Conservation (phyloP, 116 monocot genomes). For the Iris pallida region DNA sequence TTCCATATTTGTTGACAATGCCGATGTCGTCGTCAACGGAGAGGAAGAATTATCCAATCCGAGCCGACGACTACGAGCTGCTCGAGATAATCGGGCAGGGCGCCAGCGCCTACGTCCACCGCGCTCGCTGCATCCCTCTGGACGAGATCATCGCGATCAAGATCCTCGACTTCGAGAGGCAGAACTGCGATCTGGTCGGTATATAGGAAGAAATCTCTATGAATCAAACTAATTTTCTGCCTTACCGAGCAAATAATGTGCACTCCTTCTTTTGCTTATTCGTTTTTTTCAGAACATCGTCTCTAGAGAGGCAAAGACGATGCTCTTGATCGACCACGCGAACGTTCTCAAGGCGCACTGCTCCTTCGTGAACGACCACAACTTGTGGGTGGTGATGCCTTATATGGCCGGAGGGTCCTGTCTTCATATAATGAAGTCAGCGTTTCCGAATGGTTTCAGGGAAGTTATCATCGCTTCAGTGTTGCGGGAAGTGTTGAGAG, state of each 20-base stretch:
- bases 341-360: conserved; percentile 90
- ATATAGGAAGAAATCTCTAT: not conserved
- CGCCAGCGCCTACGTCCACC: conserved; percentile 59
- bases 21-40: conserved; percentile 18
- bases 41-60: conserved; percentile 68
- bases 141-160: conserved; percentile 80
- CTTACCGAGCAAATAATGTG: not conserved
- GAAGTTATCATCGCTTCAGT: conserved; percentile 81
- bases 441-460: conserved; percentile 68
- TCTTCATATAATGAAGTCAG: conserved; percentile 76
- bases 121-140: conserved; percentile 57
- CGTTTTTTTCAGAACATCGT: conserved; percentile 70
- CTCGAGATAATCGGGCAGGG: conserved; percentile 66
- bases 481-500: conserved; percentile 72
- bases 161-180: conserved; percentile 71
- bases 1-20: not conserved
- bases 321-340: conserved; percentile 81
- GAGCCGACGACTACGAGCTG: conserved; percentile 60
- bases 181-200: conserved; percentile 81
- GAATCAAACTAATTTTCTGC: not conserved
- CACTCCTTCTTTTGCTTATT: not conserved
- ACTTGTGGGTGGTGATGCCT: conserved; percentile 94
- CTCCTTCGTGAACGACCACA: conserved; percentile 65
- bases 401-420: conserved; percentile 94
- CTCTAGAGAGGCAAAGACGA: conserved; percentile 81